Evolutionary conservation across 2,329 filamentous ascomycete species (phyloP), one percentile per base, ranked within the genome.

Genomic region (Aspergillus ochraceoroseus): DNA sequence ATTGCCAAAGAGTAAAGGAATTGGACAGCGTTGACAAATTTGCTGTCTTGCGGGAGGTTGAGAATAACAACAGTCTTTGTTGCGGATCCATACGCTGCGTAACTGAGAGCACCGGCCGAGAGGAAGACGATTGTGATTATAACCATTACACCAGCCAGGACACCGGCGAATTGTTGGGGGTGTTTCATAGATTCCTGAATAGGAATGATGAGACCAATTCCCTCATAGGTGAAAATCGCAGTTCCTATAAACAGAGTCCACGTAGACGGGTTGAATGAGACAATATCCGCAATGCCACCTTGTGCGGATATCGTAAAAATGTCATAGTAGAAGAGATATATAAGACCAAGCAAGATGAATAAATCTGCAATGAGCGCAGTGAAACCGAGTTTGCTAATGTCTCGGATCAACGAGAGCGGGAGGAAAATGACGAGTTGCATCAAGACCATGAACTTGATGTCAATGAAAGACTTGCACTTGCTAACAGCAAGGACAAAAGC

Each of bases 201-300:
- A 0, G 94, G 92, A 48, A 98, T 95, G 64, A 98, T 94, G 33
- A 98, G 79, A 8, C 92, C 94, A 46, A 98, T 94, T 18, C 92
- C 92, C 62, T 98, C 92, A 59, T 96, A 98, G 0, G 92, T 96
- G 70, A 98, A 98, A 62, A 98, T 96, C 18, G 94, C 92, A 0
- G 94, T 98, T 47, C 92, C 94, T 55, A 98, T 98, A 64, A 98
- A 96, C 3, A 98, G 76, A 0, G 92, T 95, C 92, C 94, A 98
- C 62, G 88, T 83, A 46, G 84, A 80, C 27, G 83, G 67, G 70
- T 98, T 98, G 75, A 98, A 96, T 57, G 84, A 76, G 53, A 85
- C 78, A 57, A 96, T 89, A 61, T 98, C 92, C 4, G 87, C 76
- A 15, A 95, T 68, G n/a, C 66, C 68, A 8, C 87, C 87, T 41